A percentile compares a stretch with the other conserved stretches of the same genome.
Conservation (phyloP, 169 alveolate species). For the Plasmodium falciparum region DNA sequence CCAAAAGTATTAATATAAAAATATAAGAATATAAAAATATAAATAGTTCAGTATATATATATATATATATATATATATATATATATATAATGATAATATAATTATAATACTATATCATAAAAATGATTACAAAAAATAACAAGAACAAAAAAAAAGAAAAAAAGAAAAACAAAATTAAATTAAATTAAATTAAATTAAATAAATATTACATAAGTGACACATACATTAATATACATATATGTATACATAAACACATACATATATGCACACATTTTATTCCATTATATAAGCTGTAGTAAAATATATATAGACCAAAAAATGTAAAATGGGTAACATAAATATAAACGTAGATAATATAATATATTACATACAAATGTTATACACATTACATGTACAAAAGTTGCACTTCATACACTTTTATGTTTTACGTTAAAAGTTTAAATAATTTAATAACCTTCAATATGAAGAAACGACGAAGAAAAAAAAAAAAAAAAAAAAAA, state of each 20-base stretch:
- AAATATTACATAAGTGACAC: conserved; percentile 5
- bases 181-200: too few species aligned
- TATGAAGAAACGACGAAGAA: too few species aligned
- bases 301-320: not conserved
- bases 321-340: not conserved
- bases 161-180: too few species aligned
- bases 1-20: too few species aligned
- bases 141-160: not conserved
- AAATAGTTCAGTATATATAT: too few species aligned
- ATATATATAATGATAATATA: conserved; percentile 1
- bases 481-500: too few species aligned
- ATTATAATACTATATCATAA: not conserved
- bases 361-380: too few species aligned
- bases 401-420: too few species aligned
- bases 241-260: not conserved
- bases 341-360: not conserved
- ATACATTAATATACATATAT: conserved; percentile 4
- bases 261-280: not conserved
- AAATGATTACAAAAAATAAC: not conserved
- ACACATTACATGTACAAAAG: too few species aligned
- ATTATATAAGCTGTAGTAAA: conserved; percentile 5
- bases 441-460: too few species aligned
- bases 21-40: too few species aligned
- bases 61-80: not conserved
- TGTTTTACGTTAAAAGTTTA: too few species aligned